Evolutionary conservation across 495 filamentous ascomycete genomes (phyloP), one percentile per base, ranked within the genome.

Genomic region (Sordaria brevicollis): DNA sequence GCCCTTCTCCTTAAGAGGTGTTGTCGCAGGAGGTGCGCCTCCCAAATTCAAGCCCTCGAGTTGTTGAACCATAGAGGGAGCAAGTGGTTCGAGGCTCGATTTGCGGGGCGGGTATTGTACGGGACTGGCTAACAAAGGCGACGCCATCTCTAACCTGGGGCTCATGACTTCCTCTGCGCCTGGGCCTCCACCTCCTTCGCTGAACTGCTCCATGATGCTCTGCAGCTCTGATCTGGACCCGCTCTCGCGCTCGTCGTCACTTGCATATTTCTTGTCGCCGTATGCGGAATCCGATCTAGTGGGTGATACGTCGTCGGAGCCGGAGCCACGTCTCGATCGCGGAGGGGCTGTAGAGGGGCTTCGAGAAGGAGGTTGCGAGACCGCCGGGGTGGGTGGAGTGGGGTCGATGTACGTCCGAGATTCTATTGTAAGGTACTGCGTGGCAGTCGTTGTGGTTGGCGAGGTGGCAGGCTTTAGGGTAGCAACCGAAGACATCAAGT

Each of bases 171-270:
- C 91, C 10, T 92, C 87, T 68, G 88, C 85, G 35, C 83, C 88
- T 11, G 85, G 88, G 11, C 87, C 90, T 66, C 87, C 87, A 2
- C 86, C 86, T 21, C 86, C 87, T 73, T 90, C 88, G 73, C 88
- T 88, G 68, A 93, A 93, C 74, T 90, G 90, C 71, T 93, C 93
- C 90, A 99, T 97, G 71, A 99, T 97, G 75, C 86, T 96, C 79
- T 97, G 92, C 66, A 99, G 97, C 77, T 97, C 95, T 1, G 90
- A 89, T 67, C 89, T 89, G 4, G 92, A 93, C 34, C 86, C 87
- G n/a, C 86, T 87, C 66, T 90, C 88, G 36, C 84, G 83, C 67
- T 87, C 83, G 71, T 86, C 85, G 71, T 86, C 83, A 67, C 85
- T 89, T 66, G 75, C 67, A 67, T 79, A 82, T 68, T 77, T 80